phyloP scores from a whole-genome alignment of 2,329 filamentous ascomycete species.

The Aspergillus vadensis region DNA sequence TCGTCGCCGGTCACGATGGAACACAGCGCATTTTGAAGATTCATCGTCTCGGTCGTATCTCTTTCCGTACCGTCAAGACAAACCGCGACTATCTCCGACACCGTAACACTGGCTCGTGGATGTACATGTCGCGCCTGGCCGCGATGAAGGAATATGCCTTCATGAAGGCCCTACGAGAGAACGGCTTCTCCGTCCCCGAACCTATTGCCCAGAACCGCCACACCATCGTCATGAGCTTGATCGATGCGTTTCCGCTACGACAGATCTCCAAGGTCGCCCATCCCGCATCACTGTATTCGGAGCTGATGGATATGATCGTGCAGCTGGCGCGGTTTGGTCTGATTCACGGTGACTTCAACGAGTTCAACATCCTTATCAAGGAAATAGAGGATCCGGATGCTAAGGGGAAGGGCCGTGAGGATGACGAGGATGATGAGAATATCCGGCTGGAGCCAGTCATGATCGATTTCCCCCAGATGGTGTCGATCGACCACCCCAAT shows the following conservation, averaged over 20 bases:
- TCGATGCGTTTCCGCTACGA: conserved; percentile 88
- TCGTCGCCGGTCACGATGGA: conserved; percentile 80
- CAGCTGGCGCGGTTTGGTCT: conserved; percentile 80
- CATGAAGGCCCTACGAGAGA: conserved; percentile 80
- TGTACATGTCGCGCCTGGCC: conserved; percentile 93
- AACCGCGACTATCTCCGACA: conserved; percentile 95
- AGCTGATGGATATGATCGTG: conserved; percentile 84
- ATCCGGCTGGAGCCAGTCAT: conserved; percentile 73
- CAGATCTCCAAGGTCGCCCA: conserved; percentile 84
- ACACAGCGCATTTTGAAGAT: conserved; percentile 88
- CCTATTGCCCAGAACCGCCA: conserved; percentile 88
- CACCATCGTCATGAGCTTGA: conserved; percentile 92
- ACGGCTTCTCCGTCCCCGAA: conserved; percentile 86
- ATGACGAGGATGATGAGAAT: conserved; percentile 32
- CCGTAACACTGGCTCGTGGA: conserved; percentile 81
- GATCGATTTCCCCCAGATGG: conserved; percentile 98
- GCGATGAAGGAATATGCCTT: conserved; percentile 94
- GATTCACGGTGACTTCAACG: conserved; percentile 98
- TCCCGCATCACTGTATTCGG: conserved; percentile 83
- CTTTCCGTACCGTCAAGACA: conserved; percentile 92
- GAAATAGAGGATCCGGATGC: conserved; percentile 56
- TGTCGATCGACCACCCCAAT: conserved; percentile 90
- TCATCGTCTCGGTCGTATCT: conserved; percentile 91
- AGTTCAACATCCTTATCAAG: conserved; percentile 96
- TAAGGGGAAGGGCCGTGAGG: conserved; percentile 41